Evolutionary conservation across 1,284 basidiomycete genomes (phyloP), one percentile per base, ranked within the genome.

Genomic region (Apiotrichum mycotoxinovorans): DNA sequence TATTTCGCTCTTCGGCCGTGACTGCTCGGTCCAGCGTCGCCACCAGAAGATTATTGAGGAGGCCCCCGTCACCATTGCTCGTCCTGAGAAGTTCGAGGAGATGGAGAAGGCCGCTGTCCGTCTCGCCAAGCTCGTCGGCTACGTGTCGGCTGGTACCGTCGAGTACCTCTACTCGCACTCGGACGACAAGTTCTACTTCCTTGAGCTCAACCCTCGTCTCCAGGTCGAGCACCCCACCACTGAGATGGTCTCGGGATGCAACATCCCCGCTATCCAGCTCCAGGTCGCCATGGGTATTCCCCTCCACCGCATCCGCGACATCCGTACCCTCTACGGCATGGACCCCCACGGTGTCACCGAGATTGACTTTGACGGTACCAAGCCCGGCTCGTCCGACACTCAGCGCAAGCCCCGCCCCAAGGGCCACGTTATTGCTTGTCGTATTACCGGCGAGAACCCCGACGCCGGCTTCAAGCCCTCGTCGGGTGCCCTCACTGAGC

Each of bases 31-130:
- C 49, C 96, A 99, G 79, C 90, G 96, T 69, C 90, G 96, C 64
- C 96, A 99, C 79, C 96, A 99, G 78, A 99, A 99, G 82, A 99
- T 99, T 68, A 99, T 99, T 60, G 96, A 99, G 79, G 96, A 99
- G 78, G 96, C 96, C 11, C 96, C 96, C 26, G 95, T 99, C 51
- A 98, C 95, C 22, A 98, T 98, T 65, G 96, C 96, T 20, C 87
- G 85, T 69, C 87, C 85, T 50, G 87, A 87, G 45, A 94, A 84
- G 14, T 97, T 97, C 68, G 91, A 93, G 74, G 81, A 93, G 77
- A 98, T 98, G 96, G 96, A 98, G 76, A 91, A 93, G 68, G 93
- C 96, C 15, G 96, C 96, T 37, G 96, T 99, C 45, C 87, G 96
- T 70, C 83, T 98, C 25, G 93, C 95, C 45, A 98, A 97, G 79